Evolutionary conservation across 2,329 filamentous ascomycete genomes (phyloP).

Genomic region (Hypoxylon sp.): DNA sequence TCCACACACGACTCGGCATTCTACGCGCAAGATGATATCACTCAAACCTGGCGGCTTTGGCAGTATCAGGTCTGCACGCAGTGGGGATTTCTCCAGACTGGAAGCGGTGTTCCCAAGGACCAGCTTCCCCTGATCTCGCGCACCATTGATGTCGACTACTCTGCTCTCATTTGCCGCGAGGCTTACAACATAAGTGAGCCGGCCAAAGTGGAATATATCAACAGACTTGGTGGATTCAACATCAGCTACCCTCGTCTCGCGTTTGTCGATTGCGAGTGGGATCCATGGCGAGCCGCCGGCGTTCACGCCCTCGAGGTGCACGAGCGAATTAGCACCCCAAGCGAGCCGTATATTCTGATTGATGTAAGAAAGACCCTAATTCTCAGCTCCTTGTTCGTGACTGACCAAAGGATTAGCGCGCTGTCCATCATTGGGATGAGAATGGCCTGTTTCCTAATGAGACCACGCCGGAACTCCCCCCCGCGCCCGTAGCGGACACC

Average conservation of each 20-base stretch:
- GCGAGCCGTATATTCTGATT: slow-evolving; percentile 80
- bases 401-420: slow-evolving; percentile 53
- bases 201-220: slow-evolving; percentile 74
- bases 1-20: slow-evolving; percentile 51
- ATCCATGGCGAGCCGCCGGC: slow-evolving; percentile 83
- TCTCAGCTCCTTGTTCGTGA: background rate
- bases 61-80: slow-evolving; percentile 67
- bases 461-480: slow-evolving; percentile 68
- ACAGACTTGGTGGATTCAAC: slow-evolving; percentile 79
- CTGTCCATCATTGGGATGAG: slow-evolving; percentile 86
- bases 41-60: slow-evolving; percentile 61
- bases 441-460: slow-evolving; percentile 74
- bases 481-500: slow-evolving; percentile 66
- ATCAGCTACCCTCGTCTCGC: slow-evolving; percentile 82
- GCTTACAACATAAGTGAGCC: slow-evolving; percentile 76
- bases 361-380: slow-evolving; percentile 49
- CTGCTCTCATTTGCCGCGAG: slow-evolving; percentile 70
- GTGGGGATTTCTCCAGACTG: slow-evolving; percentile 84
- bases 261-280: slow-evolving; percentile 79
- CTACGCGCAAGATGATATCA: slow-evolving; percentile 53
- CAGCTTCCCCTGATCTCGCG: slow-evolving; percentile 79
- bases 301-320: slow-evolving; percentile 74
- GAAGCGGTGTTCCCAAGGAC: slow-evolving; percentile 72
- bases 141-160: slow-evolving; percentile 72
- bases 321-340: slow-evolving; percentile 67